Percentiles rank a stretch among this genome's conserved stretches.
phyloP scores from a whole-genome alignment of 371 early-diverging fungal species.

The Mucor irregularis region DNA sequence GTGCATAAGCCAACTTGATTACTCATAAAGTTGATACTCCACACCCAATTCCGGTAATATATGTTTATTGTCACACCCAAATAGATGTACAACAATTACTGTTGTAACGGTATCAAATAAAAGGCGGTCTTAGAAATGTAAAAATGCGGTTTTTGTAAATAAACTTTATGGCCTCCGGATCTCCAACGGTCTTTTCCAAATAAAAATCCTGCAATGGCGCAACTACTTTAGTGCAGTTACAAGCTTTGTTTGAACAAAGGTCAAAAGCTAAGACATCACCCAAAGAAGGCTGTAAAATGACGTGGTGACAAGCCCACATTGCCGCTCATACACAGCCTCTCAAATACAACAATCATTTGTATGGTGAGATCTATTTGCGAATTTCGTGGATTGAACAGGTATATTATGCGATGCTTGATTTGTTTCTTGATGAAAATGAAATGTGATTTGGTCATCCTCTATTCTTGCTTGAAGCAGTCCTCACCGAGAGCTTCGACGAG shows the following conservation, averaged over 20 bases:
- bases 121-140: too few species aligned
- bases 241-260: too few species aligned
- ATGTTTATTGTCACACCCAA: too few species aligned
- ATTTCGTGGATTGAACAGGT: not conserved
- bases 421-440: not conserved
- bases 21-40: slow-evolving; percentile 14
- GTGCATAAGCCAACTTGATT: slow-evolving; percentile 3
- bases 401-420: not conserved
- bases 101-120: too few species aligned
- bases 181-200: too few species aligned
- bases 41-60: not conserved
- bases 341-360: not conserved
- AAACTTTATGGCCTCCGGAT: too few species aligned
- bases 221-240: too few species aligned
- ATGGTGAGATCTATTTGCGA: not conserved
- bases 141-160: too few species aligned
- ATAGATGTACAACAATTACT: too few species aligned
- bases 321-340: not conserved
- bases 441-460: not conserved
- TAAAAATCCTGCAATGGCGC: too few species aligned
- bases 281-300: too few species aligned
- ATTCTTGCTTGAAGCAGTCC: not conserved
- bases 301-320: not conserved
- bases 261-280: too few species aligned
- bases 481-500: not conserved